These are phyloP conservation scores for Podospora fimiseda DNA, from an alignment of 495 filamentous ascomycete species.

Conservation along the genomic window DNA sequence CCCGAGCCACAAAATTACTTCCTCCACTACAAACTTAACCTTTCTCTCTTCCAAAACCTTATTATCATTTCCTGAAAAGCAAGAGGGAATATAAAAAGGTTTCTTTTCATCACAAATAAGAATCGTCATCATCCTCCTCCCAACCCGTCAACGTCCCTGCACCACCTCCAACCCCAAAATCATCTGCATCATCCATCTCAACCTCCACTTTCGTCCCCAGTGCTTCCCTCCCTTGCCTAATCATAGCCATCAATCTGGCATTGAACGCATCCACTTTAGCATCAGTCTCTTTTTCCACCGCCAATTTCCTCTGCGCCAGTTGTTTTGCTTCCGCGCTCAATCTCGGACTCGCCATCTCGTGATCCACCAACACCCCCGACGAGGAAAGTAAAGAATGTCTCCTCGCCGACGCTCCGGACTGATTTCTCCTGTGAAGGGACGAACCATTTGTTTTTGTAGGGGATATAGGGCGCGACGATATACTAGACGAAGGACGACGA, in stretches of 20 bases:
- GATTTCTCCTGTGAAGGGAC: constrained; percentile 33
- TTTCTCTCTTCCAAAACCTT: no score
- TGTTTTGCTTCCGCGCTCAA: constrained; percentile 56
- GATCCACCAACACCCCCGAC: constrained; percentile 15
- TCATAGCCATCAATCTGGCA: constrained; percentile 72
- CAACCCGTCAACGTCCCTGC: not conserved
- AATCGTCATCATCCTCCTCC: constrained; percentile 1
- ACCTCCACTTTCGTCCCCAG: constrained; percentile 74
- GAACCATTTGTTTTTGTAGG: constrained; percentile 17
- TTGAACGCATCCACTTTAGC: constrained; percentile 72
- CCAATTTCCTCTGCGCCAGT: constrained; percentile 57
- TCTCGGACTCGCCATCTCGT: constrained; percentile 35
- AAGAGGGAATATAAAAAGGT: no score
- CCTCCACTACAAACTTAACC: no score
- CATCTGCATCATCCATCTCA: constrained; percentile 50
- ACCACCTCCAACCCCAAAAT: constrained; percentile 43
- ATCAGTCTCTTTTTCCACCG: constrained; percentile 73
- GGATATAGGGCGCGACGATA: constrained; percentile 10
- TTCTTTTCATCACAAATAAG: not conserved
- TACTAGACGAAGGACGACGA: not conserved
- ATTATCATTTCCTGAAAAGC: no score
- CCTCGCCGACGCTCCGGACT: constrained; percentile 26
- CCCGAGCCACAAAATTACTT: no score
- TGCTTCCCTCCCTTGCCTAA: constrained; percentile 80
- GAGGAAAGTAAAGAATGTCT: not conserved